phyloP scores from a whole-genome alignment of 768 basidiomycete genomes.

The Pholiota molesta region DNA sequence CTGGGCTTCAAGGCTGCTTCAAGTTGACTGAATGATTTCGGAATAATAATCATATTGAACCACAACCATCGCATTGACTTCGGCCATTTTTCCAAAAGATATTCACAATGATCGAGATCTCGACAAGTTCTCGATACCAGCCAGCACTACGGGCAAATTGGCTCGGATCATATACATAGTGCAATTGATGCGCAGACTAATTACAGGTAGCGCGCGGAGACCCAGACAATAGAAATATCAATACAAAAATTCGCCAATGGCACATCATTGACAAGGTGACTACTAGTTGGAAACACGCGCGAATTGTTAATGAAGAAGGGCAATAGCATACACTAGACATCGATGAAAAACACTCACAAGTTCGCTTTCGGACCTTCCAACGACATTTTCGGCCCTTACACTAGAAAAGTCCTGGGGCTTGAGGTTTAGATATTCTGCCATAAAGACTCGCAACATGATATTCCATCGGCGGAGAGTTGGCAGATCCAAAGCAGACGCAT shows the following conservation, averaged over 20 bases:
- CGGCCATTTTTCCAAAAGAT: no score
- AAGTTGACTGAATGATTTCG: no score
- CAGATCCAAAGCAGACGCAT: constrained; percentile 82
- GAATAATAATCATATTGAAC: no score
- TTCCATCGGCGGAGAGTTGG: constrained; percentile 91
- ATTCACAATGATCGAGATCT: no score
- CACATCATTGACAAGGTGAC: constrained; percentile 6
- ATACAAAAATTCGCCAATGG: neutral
- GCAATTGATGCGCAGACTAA: no score
- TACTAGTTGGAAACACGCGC: constrained; percentile 18
- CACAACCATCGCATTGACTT: no score
- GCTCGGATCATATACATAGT: no score
- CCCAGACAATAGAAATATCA: no score
- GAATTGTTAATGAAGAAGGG: neutral
- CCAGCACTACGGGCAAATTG: no score
- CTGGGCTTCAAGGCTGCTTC: no score
- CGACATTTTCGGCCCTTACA: constrained; percentile 24
- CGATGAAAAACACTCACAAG: constrained; percentile 37
- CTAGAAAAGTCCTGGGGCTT: constrained; percentile 46
- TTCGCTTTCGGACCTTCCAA: constrained; percentile 45
- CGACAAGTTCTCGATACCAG: no score
- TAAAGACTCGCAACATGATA: constrained; percentile 82
- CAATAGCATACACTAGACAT: neutral
- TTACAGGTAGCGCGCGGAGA: no score
- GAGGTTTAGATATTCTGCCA: constrained; percentile 86